Evolutionary conservation across 805 yeast species (phyloP).

Genomic region (Martiniozyma abietophila): DNA sequence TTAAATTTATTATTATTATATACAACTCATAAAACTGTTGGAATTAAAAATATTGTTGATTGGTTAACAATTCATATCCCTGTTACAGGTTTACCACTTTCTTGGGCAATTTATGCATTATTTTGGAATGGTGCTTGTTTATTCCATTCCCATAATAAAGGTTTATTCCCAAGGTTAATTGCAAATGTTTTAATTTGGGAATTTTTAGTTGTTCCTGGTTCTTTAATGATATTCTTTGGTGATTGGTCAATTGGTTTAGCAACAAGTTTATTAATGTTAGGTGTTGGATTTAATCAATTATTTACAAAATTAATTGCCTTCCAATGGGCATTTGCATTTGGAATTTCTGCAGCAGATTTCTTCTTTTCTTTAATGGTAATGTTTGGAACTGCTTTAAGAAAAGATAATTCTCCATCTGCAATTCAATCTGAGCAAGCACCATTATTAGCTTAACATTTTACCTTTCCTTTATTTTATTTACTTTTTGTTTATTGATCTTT

Average conservation of each 20-base stretch:
- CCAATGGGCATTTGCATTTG: constrained; percentile 80
- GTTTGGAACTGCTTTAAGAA: constrained; percentile 26
- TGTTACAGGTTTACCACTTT: constrained; percentile 57
- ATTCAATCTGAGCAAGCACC: constrained; percentile 27
- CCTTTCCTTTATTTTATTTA: neutral
- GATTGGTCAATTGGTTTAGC: constrained; percentile 67
- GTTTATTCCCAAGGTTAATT: constrained; percentile 51
- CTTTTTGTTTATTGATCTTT: neutral
- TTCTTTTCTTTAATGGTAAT: constrained; percentile 40
- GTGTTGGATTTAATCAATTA: constrained; percentile 63
- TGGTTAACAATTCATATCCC: constrained; percentile 59
- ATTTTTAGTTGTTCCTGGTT: constrained; percentile 55
- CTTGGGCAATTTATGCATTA: constrained; percentile 64
- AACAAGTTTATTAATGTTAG: constrained; percentile 49
- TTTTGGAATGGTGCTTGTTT: constrained; percentile 84
- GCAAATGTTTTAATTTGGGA: constrained; percentile 76
- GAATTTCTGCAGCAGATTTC: constrained; percentile 50
- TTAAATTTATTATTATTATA: constrained; percentile 48
- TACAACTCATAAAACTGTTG: constrained; percentile 50
- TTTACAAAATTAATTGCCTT: constrained; percentile 61
- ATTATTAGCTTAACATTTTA: constrained; percentile 16
- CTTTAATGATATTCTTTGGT: constrained; percentile 46
- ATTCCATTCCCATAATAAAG: constrained; percentile 47
- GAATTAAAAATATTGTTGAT: constrained; percentile 39
- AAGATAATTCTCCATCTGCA: constrained; percentile 6